These are phyloP conservation scores for Daldinia loculata DNA, from an alignment of 495 filamentous ascomycete genomes.

Conservation along the genomic window DNA sequence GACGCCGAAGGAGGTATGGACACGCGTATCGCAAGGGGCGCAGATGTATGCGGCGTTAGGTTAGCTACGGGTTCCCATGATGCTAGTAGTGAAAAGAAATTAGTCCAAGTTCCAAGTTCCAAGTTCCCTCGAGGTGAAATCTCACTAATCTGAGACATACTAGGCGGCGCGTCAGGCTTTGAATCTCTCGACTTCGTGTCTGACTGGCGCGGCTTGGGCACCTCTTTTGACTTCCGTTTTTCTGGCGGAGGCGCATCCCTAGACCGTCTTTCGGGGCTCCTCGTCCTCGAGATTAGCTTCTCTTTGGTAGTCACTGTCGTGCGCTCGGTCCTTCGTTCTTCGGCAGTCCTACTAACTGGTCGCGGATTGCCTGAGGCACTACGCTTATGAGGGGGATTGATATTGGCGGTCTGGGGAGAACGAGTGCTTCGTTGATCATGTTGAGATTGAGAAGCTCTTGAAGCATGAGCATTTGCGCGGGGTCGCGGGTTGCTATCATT, in stretches of 20 bases:
- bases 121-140: neutral
- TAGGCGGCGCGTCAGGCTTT: slow-evolving; percentile 51
- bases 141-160: slow-evolving; percentile 34
- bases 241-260: slow-evolving; percentile 46
- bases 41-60: slow-evolving; percentile 83
- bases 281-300: slow-evolving; percentile 66
- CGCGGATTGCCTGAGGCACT: slow-evolving; percentile 54
- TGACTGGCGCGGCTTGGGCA: slow-evolving; percentile 55
- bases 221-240: slow-evolving; percentile 47
- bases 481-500: slow-evolving; percentile 48
- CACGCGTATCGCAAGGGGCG: slow-evolving; percentile 85
- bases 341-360: slow-evolving; percentile 50
- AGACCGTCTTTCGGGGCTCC: slow-evolving; percentile 71
- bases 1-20: slow-evolving; percentile 84
- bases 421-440: slow-evolving; percentile 39
- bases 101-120: slow-evolving; percentile 10
- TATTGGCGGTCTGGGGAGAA: slow-evolving; percentile 40
- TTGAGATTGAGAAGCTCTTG: slow-evolving; percentile 36
- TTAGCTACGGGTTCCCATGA: slow-evolving; percentile 84
- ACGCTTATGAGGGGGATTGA: slow-evolving; percentile 53
- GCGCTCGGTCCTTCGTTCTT: slow-evolving; percentile 60
- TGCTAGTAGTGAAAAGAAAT: slow-evolving; percentile 27
- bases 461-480: slow-evolving; percentile 45
- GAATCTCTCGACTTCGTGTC: slow-evolving; percentile 55
- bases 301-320: slow-evolving; percentile 70